A percentile compares a stretch with the other conserved stretches of the same genome.
Conservation (phyloP, 805 yeast genomes). For the Barnettozyma californica region DNA sequence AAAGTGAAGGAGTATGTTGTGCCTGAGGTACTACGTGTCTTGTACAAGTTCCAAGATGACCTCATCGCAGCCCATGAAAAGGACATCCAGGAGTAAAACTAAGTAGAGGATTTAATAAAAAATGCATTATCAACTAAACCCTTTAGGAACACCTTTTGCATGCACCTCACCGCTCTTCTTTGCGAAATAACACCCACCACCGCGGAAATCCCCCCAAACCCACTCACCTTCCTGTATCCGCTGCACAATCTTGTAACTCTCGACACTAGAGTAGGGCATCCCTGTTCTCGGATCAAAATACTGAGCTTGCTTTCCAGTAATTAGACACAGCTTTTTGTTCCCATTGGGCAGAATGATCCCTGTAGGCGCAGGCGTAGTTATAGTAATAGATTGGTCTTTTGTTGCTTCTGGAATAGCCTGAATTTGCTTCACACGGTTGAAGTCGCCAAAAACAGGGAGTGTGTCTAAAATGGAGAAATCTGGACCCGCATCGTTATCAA, state of each 20-base stretch:
- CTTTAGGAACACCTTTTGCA: slow-evolving; percentile 86
- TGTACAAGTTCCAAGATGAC: slow-evolving; percentile 57
- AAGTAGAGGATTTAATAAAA: neutral
- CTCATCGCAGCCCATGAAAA: slow-evolving; percentile 56
- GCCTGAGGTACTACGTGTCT: slow-evolving; percentile 44
- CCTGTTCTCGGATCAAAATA: slow-evolving; percentile 88
- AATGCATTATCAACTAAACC: slow-evolving; percentile 42
- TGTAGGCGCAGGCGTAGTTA: slow-evolving; percentile 67
- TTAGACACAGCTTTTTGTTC: slow-evolving; percentile 59
- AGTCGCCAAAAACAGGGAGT: slow-evolving; percentile 57
- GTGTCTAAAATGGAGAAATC: slow-evolving; percentile 28
- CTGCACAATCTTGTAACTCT: slow-evolving; percentile 65
- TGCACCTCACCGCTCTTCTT: slow-evolving; percentile 39
- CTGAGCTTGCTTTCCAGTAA: slow-evolving; percentile 73
- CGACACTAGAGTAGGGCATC: slow-evolving; percentile 79
- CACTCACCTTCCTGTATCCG: slow-evolving; percentile 51
- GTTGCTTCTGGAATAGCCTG: slow-evolving; percentile 40
- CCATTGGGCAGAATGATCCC: slow-evolving; percentile 72
- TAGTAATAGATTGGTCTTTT: slow-evolving; percentile 42
- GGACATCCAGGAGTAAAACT: slow-evolving; percentile 47
- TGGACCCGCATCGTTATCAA: slow-evolving; percentile 39
- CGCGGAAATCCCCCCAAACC: slow-evolving; percentile 46
- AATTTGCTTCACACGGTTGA: slow-evolving; percentile 35
- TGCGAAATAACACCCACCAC: slow-evolving; percentile 44
- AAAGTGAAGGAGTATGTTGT: slow-evolving; percentile 42